Percentiles rank a stretch among this genome's conserved stretches.
These are phyloP conservation scores for Saturnispora serradocipensis DNA, from an alignment of 805 yeast species.

Conservation along the genomic window DNA sequence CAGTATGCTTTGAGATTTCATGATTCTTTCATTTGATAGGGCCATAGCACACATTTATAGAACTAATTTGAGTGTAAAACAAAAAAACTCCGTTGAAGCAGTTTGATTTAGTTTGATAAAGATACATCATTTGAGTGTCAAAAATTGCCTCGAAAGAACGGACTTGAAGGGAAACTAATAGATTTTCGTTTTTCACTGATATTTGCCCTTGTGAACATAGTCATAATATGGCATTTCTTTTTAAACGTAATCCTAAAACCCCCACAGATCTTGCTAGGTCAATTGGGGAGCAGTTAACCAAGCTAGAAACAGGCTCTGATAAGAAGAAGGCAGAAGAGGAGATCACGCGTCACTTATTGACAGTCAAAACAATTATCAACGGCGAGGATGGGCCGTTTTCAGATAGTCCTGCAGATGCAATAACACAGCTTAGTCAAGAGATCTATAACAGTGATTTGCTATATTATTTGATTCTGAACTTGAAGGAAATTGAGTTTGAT, in stretches of 20 bases:
- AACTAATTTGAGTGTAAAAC: background rate
- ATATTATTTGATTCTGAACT: constrained; percentile 45
- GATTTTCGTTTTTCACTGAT: background rate
- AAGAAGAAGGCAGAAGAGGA: constrained; percentile 57
- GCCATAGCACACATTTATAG: background rate
- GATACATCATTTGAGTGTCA: background rate
- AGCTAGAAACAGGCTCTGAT: constrained; percentile 41
- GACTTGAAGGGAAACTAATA: background rate
- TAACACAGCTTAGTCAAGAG: constrained; percentile 70
- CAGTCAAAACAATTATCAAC: constrained; percentile 49
- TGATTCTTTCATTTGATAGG: background rate
- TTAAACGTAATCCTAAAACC: constrained; percentile 84
- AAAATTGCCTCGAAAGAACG: background rate
- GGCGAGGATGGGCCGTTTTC: constrained; percentile 32
- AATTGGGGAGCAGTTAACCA: constrained; percentile 61
- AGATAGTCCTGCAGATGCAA: constrained; percentile 56
- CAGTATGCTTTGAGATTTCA: background rate
- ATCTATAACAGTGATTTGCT: constrained; percentile 66
- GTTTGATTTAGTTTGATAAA: background rate
- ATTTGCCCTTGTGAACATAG: background rate
- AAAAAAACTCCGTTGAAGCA: background rate
- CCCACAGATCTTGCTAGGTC: constrained; percentile 76
- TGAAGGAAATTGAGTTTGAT: constrained; percentile 76
- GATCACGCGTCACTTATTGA: constrained; percentile 52
- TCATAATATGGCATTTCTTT: constrained; percentile 68